A percentile compares a stretch with the other conserved stretches of the same genome.
phyloP scores from a whole-genome alignment of 1,284 basidiomycete species.

The Agroathelia rolfsii region DNA sequence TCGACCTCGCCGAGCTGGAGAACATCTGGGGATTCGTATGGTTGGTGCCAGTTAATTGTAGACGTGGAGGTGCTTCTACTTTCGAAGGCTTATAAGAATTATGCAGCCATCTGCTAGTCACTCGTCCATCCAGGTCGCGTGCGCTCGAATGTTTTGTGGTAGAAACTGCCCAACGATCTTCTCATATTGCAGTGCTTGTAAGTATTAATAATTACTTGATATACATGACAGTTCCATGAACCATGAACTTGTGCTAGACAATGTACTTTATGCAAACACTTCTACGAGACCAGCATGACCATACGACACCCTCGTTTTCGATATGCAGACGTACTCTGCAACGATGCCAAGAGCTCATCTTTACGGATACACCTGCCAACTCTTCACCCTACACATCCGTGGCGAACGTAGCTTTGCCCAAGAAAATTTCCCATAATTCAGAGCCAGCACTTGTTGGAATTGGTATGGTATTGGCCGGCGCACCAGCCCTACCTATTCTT shows the following conservation, averaged over 20 bases:
- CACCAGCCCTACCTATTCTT: conserved; percentile 70
- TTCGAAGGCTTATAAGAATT: conserved; percentile 11
- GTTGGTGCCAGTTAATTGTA: conserved; percentile 35
- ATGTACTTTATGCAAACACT: conserved; percentile 97
- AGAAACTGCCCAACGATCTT: conserved; percentile 77
- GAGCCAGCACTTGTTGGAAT: conserved; percentile 81
- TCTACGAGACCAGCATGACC: conserved; percentile 60
- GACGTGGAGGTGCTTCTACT: conserved; percentile 8
- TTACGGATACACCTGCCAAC: conserved; percentile 74
- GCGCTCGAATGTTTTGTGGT: conserved; percentile 90
- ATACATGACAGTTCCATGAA: conserved; percentile 13
- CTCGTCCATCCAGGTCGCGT: conserved; percentile 79
- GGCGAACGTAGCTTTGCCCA: no score
- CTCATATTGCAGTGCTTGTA: conserved; percentile 89
- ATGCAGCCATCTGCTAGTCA: conserved; percentile 81
- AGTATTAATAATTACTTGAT: conserved; percentile 26
- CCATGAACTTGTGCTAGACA: conserved; percentile 45
- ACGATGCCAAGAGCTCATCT: conserved; percentile 95
- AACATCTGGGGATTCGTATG: conserved; percentile 98
- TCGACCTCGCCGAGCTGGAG: conserved; percentile 74
- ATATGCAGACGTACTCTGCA: conserved; percentile 92
- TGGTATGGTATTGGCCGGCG: conserved; percentile 71
- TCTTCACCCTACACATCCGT: conserved; percentile 55
- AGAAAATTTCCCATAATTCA: conserved; percentile 63
- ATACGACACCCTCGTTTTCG: conserved; percentile 75